These are phyloP conservation scores for Dioscorea alata DNA, from an alignment of 106 monocot species.

Conservation along the genomic window DNA sequence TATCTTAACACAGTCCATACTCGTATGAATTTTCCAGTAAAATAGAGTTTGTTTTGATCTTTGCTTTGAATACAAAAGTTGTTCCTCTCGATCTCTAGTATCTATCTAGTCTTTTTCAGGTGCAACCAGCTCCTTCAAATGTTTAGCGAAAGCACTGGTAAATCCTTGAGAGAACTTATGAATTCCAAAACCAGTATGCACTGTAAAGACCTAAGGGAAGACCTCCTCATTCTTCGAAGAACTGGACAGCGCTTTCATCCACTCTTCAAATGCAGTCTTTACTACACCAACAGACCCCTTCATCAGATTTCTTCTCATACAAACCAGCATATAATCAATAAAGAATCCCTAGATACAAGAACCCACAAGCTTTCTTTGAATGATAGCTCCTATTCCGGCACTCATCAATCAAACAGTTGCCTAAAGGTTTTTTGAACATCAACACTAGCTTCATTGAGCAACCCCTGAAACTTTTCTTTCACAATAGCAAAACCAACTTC, in stretches of 20 bases:
- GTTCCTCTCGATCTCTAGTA: no score
- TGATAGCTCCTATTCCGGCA: constrained; percentile 57
- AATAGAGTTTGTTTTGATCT: no score
- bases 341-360: constrained; percentile 53
- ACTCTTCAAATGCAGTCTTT: constrained; percentile 70
- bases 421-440: constrained; percentile 71
- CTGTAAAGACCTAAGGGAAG: constrained; percentile 50
- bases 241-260: constrained; percentile 43
- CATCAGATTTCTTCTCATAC: constrained; percentile 28
- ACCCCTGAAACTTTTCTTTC: constrained; percentile 26
- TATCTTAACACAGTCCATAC: no score
- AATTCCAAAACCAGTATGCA: constrained; percentile 62
- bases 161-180: constrained; percentile 78
- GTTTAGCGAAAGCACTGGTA: constrained; percentile 31
- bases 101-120: no score
- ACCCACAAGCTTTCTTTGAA: constrained; percentile 33
- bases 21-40: no score
- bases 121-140: constrained; percentile 41
- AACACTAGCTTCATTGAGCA: constrained; percentile 38
- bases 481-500: constrained; percentile 31
- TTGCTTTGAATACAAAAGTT: no score
- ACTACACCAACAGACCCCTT: constrained; percentile 93
- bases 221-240: constrained; percentile 23
- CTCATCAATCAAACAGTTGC: constrained; percentile 94
- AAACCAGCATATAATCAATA: constrained; percentile 67